A percentile compares a stretch with the other conserved stretches of the same genome.
phyloP scores from a whole-genome alignment of 140 eudicot genomes.

The Erigeron philadelphicus region DNA sequence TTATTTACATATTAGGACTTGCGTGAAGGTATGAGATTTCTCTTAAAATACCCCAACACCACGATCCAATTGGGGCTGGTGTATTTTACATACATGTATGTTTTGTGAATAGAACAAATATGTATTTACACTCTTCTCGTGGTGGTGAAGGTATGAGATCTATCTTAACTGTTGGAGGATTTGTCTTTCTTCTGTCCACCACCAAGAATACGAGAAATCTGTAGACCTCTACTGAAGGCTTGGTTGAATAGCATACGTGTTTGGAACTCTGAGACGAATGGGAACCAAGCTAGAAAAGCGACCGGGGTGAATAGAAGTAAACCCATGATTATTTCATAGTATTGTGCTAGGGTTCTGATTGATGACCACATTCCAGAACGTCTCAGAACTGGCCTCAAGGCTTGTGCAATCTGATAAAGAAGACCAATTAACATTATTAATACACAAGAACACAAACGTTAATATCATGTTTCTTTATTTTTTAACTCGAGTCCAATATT shows the following conservation, averaged over 20 bases:
- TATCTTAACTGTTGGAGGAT: conserved; percentile 66
- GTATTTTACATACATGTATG: conserved; percentile 7
- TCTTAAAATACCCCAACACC: too few relatives aligned
- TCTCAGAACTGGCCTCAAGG: conserved; percentile 49
- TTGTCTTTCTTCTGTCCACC: conserved; percentile 72
- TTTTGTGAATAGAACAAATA: background rate
- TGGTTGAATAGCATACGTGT: conserved; percentile 91
- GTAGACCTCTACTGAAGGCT: conserved; percentile 93
- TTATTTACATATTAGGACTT: background rate
- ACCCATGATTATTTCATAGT: conserved; percentile 73
- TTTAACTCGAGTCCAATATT: background rate
- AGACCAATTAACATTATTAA: conserved; percentile 1
- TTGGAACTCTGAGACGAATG: conserved; percentile 88
- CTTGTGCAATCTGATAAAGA: conserved; percentile 65
- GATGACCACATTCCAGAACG: conserved; percentile 62
- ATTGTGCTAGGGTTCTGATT: conserved; percentile 62
- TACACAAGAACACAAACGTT: background rate
- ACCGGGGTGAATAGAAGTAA: conserved; percentile 70
- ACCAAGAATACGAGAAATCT: conserved; percentile 93
- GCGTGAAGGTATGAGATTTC: too few relatives aligned
- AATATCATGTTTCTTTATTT: background rate
- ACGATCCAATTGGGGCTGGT: too few relatives aligned
- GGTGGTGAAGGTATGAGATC: background rate
- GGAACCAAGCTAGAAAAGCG: conserved; percentile 94
- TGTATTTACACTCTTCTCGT: background rate